Percentiles rank a stretch among this genome's conserved stretches.
These are phyloP conservation scores for Fusarium siculi DNA, from an alignment of 2,329 filamentous ascomycete species.

Conservation along the genomic window DNA sequence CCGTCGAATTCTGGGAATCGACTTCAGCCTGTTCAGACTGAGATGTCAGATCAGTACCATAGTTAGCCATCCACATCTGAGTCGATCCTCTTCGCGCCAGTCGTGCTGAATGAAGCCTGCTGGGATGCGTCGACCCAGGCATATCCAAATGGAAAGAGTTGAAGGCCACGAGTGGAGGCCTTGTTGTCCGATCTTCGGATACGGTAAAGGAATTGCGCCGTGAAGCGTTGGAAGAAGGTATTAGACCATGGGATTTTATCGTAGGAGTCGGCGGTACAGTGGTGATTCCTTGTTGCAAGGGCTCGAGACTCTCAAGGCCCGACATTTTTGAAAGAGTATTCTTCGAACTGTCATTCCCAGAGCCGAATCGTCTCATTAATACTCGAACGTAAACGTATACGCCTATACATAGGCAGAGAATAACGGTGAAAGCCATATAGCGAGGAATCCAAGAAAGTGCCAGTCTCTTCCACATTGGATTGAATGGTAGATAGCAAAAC, in stretches of 20 bases:
- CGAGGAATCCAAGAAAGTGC: conserved; percentile 79
- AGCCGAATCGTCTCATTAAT: conserved; percentile 54
- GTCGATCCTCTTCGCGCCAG: conserved; percentile 24
- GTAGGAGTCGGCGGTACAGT: conserved; percentile 45
- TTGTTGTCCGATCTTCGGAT: conserved; percentile 14
- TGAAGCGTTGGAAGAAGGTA: conserved; percentile 44
- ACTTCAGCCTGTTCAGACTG: conserved; percentile 19
- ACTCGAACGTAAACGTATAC: conserved; percentile 76
- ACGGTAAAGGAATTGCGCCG: conserved; percentile 13
- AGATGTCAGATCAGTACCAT: conserved; percentile 23
- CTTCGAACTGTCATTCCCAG: conserved; percentile 16
- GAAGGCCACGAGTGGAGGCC: conserved; percentile 30
- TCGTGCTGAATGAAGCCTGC: conserved; percentile 26
- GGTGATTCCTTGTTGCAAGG: not conserved
- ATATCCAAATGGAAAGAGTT: conserved; percentile 29
- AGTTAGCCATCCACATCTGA: conserved; percentile 35
- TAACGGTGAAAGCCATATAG: conserved; percentile 73
- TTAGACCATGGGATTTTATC: conserved; percentile 49
- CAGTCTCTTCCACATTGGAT: conserved; percentile 75
- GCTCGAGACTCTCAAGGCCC: conserved; percentile 15
- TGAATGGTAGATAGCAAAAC: conserved; percentile 75
- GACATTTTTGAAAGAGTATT: conserved; percentile 27
- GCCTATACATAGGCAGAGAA: conserved; percentile 72
- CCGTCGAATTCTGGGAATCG: conserved; percentile 13
- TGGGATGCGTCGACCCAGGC: conserved; percentile 1